Base-by-base conservation (phyloP, 495 filamentous ascomycete genomes). In the Chlorociboria aeruginascens region DNA sequence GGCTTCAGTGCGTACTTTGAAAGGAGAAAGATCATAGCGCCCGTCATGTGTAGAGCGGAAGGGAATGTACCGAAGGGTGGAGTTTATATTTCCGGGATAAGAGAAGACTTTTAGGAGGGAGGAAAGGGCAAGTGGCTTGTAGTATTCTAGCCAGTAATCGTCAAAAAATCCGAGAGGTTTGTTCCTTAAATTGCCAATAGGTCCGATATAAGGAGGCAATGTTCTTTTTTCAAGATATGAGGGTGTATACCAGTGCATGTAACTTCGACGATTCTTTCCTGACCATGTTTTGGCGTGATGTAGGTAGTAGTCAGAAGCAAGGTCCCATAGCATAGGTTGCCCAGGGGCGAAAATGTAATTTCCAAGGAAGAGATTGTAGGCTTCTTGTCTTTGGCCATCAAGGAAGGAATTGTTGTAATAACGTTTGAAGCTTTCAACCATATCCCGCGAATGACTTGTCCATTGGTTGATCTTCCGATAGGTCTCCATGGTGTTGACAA, bases 361-460 rank as follows among this genome's bases (percentile, higher is more conserved):
- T 7, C 92, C 92, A 11, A 98, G 79, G 56, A 98, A 98, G 16
- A 98, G 77, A 50, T 98, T 98, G 62, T 97, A 97, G 0, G 93
- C 92, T 61, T 98, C 92, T 66, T 98, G 92, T 36, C 92, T 79
- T 60, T 97, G 92, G 14, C 85, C 85, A 63, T 98, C 92, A 8
- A 97, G 72, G 65, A 98, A 98, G 0, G 89, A 95, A 62, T 98
- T 98, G 63, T 97, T 94, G 66, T 98, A 98, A 66, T 97, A 98
- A 30, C 92, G 80, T 62, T 97, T 98, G 71, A 98, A 96, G 63
- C 86, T 94, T 64, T 98, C 92, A 8, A 98, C 86, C 92, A 98
- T 98, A 62, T 98, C 92, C 37, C 92, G 76, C 7, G 92, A 95
- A 57, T 93, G 86, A 53, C 88, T 95, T 34, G 86, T 95, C 92